Conservation (phyloP, 495 filamentous ascomycete species). For the Penicillium nucicola region DNA sequence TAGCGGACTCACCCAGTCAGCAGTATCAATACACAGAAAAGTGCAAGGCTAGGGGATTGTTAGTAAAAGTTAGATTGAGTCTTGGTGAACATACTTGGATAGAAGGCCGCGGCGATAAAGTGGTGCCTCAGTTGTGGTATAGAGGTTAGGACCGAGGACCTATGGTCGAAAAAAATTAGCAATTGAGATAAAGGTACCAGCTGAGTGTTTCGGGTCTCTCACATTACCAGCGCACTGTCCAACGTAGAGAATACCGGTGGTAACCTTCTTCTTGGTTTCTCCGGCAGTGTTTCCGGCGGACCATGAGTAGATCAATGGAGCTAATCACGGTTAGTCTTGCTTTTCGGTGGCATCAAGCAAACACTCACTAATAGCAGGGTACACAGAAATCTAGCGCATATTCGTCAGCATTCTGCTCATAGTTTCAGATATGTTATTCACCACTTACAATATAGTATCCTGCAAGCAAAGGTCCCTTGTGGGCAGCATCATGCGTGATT, state of each 20-base stretch:
- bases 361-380: constrained; percentile 49
- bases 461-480: constrained; percentile 49
- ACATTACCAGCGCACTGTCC: constrained; percentile 60
- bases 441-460: constrained; percentile 54
- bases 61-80: background rate
- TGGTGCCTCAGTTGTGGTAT: constrained; percentile 52
- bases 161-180: constrained; percentile 3
- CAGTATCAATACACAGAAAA: constrained; percentile 53
- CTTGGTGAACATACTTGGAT: constrained; percentile 35
- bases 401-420: background rate
- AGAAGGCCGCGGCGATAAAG: constrained; percentile 52
- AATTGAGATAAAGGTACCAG: background rate
- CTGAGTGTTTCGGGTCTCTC: constrained; percentile 12
- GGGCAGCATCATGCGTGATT: constrained; percentile 39
- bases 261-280: constrained; percentile 61
- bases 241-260: constrained; percentile 54
- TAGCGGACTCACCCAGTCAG: constrained; percentile 35
- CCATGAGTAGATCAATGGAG: constrained; percentile 63
- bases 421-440: background rate
- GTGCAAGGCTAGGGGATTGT: constrained; percentile 35
- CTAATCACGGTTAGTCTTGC: constrained; percentile 38
- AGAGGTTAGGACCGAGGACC: constrained; percentile 59
- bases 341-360: background rate
- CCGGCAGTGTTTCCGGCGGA: constrained; percentile 60
- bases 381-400: constrained; percentile 49